Evolutionary conservation across 2,329 filamentous ascomycete species (phyloP), one percentile per base, ranked within the genome.

Genomic region (Aspergillus ibericus): DNA sequence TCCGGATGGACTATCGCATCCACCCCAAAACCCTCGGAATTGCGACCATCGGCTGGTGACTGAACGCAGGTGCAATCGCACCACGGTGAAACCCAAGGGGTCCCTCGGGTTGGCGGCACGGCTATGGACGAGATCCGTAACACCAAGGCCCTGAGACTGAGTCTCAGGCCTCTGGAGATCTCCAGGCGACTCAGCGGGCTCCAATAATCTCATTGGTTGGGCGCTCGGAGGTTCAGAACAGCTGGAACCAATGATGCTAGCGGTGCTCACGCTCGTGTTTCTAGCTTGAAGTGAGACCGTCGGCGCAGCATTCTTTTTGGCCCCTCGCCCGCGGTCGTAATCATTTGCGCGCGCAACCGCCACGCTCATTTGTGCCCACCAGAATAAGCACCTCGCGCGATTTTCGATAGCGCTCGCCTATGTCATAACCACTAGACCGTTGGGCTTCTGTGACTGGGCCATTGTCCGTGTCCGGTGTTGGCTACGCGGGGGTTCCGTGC

Each of bases 351-450:
- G 53, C 56, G 62, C 62, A 60, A 63, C 65, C 46, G 25, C 20
- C 29, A 51, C 56, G 44, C 56, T 68, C 57, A 68, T 69, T 70
- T 65, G 65, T 54, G 53, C 29, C 22, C 27, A 22, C 44, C 29
- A 38, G 68, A 68, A 69, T 66, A 69, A 68, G 68, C 66, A 67
- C 66, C 65, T 54, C 46, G 49, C 59, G 51, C 55, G 53, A 53
- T 42, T 34, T 38, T 49, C 29, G 10, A 59, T 58, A 51, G 57
- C 42, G 49, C 53, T 60, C 55, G 34, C 40, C 34, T 22, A 38
- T 49, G 32, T 20, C 29, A 51, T 51, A 18, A 10, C 20, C 36
- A 53, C 38, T 35, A 29, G n/a, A 59, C 58, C 59, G 48, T 59
- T 52, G 53, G 35, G 38, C 42, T 51, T 29, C 53, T 35, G 27